Conservation (phyloP, 768 basidiomycete genomes). For the Boletus subcaerulescens region DNA sequence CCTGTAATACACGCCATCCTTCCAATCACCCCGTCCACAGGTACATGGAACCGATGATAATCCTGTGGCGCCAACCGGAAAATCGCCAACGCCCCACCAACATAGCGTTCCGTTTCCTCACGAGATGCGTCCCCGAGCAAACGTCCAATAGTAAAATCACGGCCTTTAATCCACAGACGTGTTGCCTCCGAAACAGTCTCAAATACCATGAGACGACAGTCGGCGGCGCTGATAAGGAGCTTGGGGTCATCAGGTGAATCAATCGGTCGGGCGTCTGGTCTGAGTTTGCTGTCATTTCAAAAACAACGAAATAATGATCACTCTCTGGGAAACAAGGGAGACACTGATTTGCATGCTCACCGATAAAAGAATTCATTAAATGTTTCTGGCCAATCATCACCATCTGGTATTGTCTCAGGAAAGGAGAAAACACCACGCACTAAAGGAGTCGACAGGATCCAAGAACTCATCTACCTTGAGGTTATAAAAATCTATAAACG, state of each 20-base stretch:
- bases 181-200: constrained; percentile 84
- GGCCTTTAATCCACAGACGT: constrained; percentile 93
- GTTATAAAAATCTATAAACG: constrained; percentile 88
- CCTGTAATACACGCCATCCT: constrained; percentile 80
- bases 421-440: constrained; percentile 41
- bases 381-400: constrained; percentile 49
- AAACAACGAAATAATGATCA: background rate
- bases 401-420: background rate
- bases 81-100: constrained; percentile 81
- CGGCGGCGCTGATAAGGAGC: constrained; percentile 84
- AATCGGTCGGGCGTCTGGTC: constrained; percentile 73
- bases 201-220: constrained; percentile 96
- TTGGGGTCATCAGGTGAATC: constrained; percentile 70
- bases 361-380: constrained; percentile 94
- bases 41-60: constrained; percentile 91
- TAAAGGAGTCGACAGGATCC: constrained; percentile 81
- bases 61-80: constrained; percentile 94
- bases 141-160: constrained; percentile 80
- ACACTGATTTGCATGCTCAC: constrained; percentile 27
- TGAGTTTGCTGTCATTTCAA: constrained; percentile 67
- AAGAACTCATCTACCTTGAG: constrained; percentile 79
- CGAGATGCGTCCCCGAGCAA: constrained; percentile 80
- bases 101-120: constrained; percentile 64
- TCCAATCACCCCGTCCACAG: constrained; percentile 83
- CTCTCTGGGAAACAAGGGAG: background rate